Evolutionary conservation across 1,139 yeast genomes (phyloP), one percentile per base, ranked within the genome.

Genomic region (Wickerhamomyces sp.): DNA sequence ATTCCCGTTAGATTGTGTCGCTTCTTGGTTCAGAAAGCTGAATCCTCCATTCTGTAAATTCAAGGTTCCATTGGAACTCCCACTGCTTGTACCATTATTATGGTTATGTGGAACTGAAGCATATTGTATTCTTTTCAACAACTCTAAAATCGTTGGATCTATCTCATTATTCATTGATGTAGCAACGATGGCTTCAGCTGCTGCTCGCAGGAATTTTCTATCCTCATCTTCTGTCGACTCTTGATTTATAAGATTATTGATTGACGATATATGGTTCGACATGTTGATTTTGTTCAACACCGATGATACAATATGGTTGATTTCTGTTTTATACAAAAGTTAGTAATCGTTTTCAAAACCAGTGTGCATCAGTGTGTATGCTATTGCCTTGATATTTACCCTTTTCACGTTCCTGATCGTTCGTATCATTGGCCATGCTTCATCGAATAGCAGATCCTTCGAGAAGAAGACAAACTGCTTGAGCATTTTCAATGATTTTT

Each of bases 171-270:
- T 51, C 54, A 53, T 51, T 13, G 58, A 53, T 0, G 57, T 53
- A 6, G 58, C 58, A 7, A 54, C 57, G 12, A 54, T 54, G 9
- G 58, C 58, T 37, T 54, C 58, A 7, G 58, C 56, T 3, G 58
- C 58, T 12, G 55, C 56, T 30, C 55, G 39, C 14, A 54, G 39
- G 40, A 54, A 54, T 41, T 47, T 51, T 36, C 56, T 46, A 31
- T 53, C 57, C 32, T 53, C 58, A 38, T 54, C 58, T 19, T 51
- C 52, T 5, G 33, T 36, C 7, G 26, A 18, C 6, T 39, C 24
- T 14, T 40, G 39, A 26, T 41, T 38, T 16, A 40, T 36, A 19
- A 40, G 25, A 28, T 28, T 31, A 17, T 36, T 40, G 24, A 40
- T 40, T 7, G 42, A 40, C 12, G 39, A 17, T 20, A 40, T 36